phyloP scores from a whole-genome alignment of 495 filamentous ascomycete species.

The Lasiosphaeriaceae sp. region DNA sequence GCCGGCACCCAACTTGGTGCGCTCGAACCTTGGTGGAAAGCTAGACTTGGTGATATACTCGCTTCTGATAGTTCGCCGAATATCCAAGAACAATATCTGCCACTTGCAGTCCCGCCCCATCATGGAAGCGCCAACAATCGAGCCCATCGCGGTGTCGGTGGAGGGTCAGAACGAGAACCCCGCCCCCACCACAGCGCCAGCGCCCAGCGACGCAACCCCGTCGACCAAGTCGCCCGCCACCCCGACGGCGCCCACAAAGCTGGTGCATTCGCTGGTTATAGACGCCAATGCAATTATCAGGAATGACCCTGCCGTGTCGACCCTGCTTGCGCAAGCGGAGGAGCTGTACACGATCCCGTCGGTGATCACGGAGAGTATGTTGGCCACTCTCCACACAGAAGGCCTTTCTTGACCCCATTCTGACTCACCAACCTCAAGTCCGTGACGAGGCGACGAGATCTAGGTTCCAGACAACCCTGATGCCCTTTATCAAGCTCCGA shows the following conservation, averaged over 20 bases:
- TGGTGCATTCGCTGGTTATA: conserved; percentile 78
- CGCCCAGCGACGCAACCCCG: background rate
- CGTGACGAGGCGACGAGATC: conserved; percentile 72
- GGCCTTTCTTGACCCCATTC: background rate
- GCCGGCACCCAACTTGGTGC: background rate
- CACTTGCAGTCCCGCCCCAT: background rate
- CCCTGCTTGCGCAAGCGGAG: conserved; percentile 69
- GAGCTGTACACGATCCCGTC: conserved; percentile 80
- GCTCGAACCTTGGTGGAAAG: background rate
- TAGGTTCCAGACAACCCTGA: conserved; percentile 73
- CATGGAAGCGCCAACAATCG: conserved; percentile 15
- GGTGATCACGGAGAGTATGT: conserved; percentile 78
- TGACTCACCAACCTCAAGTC: conserved; percentile 11
- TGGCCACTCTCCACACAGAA: background rate
- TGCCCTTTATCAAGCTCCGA: conserved; percentile 78
- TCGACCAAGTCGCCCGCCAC: background rate
- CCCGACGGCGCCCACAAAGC: conserved; percentile 40
- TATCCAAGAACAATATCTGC: background rate
- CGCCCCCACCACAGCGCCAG: conserved; percentile 21
- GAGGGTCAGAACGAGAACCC: conserved; percentile 18
- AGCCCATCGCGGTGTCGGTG: conserved; percentile 6
- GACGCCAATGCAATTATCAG: conserved; percentile 90
- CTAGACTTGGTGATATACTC: background rate
- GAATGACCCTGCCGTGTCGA: conserved; percentile 77
- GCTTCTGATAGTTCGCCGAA: background rate